These are phyloP conservation scores for Microbotryomycetes sp. DNA, from an alignment of 1,284 basidiomycete species.

Conservation along the genomic window DNA sequence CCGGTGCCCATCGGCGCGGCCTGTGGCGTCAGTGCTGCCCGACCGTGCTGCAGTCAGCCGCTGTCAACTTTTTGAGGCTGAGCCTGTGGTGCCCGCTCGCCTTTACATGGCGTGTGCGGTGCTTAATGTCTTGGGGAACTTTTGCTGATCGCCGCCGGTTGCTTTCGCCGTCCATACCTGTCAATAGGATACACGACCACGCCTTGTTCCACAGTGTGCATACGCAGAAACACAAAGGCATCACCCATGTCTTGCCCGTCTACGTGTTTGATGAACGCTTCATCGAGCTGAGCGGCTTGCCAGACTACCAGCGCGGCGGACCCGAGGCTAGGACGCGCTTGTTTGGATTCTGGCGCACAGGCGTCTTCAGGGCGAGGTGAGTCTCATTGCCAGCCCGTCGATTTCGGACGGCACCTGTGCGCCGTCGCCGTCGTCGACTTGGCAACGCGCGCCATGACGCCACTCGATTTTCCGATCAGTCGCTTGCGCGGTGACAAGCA, in stretches of 20 bases:
- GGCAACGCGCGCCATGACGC: neutral
- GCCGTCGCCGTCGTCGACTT: neutral
- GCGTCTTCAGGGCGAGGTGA: conserved; percentile 40
- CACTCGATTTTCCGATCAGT: neutral
- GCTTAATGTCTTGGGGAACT: neutral
- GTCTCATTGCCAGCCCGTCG: neutral
- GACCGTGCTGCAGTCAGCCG: no score
- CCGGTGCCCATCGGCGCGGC: neutral
- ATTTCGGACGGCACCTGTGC: neutral
- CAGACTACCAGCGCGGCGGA: conserved; percentile 40
- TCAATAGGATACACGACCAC: conserved; percentile 45
- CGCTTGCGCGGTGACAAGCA: no score
- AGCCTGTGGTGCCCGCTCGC: no score
- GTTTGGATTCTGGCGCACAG: conserved; percentile 49
- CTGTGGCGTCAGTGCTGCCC: no score
- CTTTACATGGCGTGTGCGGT: no score
- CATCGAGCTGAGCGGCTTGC: conserved; percentile 48
- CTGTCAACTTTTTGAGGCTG: no score
- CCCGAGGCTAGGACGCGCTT: conserved; percentile 41
- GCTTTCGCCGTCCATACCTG: neutral
- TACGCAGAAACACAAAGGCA: conserved; percentile 28
- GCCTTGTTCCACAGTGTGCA: conserved; percentile 46
- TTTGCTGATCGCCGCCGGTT: neutral
- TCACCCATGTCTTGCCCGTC: conserved; percentile 49
- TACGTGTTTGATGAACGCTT: conserved; percentile 51